Evolutionary conservation across 305 asterid genomes (phyloP).

Genomic region (Solanum hybrid): DNA sequence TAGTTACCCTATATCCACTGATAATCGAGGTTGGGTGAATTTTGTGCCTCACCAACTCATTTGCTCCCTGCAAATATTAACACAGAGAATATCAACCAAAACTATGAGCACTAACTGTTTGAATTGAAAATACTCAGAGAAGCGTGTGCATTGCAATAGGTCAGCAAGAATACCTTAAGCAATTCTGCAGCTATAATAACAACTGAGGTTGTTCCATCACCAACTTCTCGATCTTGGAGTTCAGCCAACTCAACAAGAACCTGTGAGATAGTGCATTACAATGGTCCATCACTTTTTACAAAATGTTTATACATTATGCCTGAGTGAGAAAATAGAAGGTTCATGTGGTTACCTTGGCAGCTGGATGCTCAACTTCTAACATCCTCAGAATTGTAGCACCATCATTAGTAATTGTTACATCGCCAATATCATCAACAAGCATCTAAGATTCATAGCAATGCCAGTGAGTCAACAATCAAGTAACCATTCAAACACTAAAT

Average conservation of each 20-base stretch:
- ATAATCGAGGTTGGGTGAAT: constrained; percentile 92
- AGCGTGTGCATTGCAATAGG: background rate
- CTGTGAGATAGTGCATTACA: constrained; percentile 15
- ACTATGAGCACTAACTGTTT: background rate
- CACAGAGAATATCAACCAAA: constrained; percentile 6
- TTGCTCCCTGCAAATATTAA: constrained; percentile 66
- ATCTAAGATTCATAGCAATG: constrained; percentile 37
- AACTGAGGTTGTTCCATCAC: constrained; percentile 97
- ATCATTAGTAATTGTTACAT: constrained; percentile 90
- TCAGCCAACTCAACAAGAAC: constrained; percentile 99
- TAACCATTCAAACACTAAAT: background rate
- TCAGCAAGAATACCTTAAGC: constrained; percentile 47
- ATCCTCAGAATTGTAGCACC: constrained; percentile 93
- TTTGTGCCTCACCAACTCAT: constrained; percentile 89
- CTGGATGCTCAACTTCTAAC: constrained; percentile 98
- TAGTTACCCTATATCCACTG: constrained; percentile 84
- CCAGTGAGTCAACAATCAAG: constrained; percentile 8
- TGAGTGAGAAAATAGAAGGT: background rate
- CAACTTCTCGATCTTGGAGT: constrained; percentile 96
- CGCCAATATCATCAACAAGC: constrained; percentile 97
- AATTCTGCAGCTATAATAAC: constrained; percentile 69
- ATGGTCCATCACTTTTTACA: background rate
- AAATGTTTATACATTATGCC: background rate
- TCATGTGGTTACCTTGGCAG: constrained; percentile 64
- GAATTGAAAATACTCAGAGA: background rate